These are phyloP conservation scores for Auricularia heimuer DNA, from an alignment of 768 basidiomycete species.

Conservation along the genomic window DNA sequence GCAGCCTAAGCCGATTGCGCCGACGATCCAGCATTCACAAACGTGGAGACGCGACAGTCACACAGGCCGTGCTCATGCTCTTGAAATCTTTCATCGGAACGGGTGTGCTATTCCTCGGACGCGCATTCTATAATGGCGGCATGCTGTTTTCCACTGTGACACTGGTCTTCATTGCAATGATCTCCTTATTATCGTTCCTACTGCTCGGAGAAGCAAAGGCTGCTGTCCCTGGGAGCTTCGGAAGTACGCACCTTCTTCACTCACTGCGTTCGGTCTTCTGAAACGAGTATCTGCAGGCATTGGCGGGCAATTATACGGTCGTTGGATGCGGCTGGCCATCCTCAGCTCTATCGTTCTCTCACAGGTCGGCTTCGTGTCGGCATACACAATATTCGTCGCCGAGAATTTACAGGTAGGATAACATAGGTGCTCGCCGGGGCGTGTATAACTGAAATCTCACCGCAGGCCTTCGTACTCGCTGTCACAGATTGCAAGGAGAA, in stretches of 20 bases:
- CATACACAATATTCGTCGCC: slow-evolving; percentile 94
- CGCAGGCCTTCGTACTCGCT: slow-evolving; percentile 74
- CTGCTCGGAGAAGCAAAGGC: slow-evolving; percentile 82
- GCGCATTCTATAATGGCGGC: slow-evolving; percentile 96
- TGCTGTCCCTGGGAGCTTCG: slow-evolving; percentile 85
- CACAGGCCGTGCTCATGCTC: slow-evolving; percentile 89
- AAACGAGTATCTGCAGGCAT: slow-evolving; percentile 50
- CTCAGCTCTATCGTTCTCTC: slow-evolving; percentile 81
- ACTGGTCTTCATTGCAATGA: slow-evolving; percentile 69
- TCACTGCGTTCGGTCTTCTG: slow-evolving; percentile 1
- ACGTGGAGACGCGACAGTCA: slow-evolving; percentile 80
- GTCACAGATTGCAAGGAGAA: slow-evolving; percentile 63
- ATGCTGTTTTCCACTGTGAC: slow-evolving; percentile 77
- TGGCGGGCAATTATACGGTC: slow-evolving; percentile 84
- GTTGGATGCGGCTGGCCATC: slow-evolving; percentile 87
- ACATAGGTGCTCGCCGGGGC: not conserved
- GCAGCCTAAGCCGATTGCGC: slow-evolving; percentile 25
- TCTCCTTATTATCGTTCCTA: slow-evolving; percentile 90
- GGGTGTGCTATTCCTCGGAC: slow-evolving; percentile 90
- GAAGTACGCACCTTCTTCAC: slow-evolving; percentile 19
- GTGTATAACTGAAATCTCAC: slow-evolving; percentile 6
- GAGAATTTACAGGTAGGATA: slow-evolving; percentile 59
- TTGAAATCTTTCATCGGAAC: slow-evolving; percentile 93
- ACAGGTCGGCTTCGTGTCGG: slow-evolving; percentile 79
- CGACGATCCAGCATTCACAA: slow-evolving; percentile 47